Conservation (phyloP, 768 basidiomycete species). For the Calocybe indica region DNA sequence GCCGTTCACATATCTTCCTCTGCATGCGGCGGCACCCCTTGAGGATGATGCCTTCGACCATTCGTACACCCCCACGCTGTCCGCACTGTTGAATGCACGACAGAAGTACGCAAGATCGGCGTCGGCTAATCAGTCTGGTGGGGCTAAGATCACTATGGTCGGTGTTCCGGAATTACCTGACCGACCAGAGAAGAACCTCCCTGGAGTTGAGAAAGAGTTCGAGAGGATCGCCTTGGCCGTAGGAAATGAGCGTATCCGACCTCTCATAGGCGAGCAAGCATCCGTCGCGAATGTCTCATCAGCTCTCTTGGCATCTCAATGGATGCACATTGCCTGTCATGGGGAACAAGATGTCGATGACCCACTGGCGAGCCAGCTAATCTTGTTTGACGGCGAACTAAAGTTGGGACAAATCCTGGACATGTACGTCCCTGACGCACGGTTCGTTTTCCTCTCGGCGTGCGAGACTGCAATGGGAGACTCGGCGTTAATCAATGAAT, state of each 20-base stretch:
- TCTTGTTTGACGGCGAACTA: conserved; percentile 13
- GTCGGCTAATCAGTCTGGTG: background rate
- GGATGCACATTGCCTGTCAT: conserved; percentile 35
- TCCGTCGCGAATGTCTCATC: too few relatives aligned
- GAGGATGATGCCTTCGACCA: background rate
- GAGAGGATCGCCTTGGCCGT: too few relatives aligned
- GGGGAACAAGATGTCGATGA: conserved; percentile 22
- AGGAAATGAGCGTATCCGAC: too few relatives aligned
- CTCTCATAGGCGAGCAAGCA: too few relatives aligned
- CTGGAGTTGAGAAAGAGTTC: too few relatives aligned
- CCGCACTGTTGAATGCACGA: background rate
- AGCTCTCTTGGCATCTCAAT: background rate
- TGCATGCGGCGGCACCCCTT: background rate
- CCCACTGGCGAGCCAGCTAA: conserved; percentile 12
- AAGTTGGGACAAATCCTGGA: conserved; percentile 16
- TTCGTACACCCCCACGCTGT: background rate
- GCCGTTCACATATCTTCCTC: too few relatives aligned
- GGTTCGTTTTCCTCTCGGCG: conserved; percentile 40
- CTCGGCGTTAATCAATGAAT: conserved; percentile 15
- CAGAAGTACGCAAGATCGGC: background rate
- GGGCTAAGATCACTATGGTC: background rate
- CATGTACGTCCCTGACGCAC: conserved; percentile 15
- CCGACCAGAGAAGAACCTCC: too few relatives aligned
- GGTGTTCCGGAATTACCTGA: background rate
- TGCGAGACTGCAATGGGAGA: conserved; percentile 37